Percentiles rank a stretch among this genome's conserved stretches.
Conservation (phyloP, 176 grass and related monocot genomes). For the Carex cristatella region DNA sequence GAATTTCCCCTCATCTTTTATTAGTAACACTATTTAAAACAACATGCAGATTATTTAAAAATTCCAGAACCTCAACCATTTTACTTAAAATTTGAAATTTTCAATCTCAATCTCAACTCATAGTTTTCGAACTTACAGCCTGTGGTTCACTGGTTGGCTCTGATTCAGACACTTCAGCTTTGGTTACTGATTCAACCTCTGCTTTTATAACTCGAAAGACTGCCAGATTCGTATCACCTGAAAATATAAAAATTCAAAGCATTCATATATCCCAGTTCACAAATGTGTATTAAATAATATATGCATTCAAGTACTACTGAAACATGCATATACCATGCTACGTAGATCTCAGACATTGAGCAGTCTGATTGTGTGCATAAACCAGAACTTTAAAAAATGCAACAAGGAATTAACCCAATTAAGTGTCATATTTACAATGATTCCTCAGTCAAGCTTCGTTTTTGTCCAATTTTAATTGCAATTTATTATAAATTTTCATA, state of each 20-base stretch:
- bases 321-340: not conserved
- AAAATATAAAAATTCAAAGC: not conserved
- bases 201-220: constrained; percentile 61
- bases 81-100: not conserved
- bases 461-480: not conserved
- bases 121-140: constrained; percentile 24
- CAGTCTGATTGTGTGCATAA: not conserved
- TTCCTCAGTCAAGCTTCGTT: not conserved
- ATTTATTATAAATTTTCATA: not conserved
- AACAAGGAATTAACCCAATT: not conserved
- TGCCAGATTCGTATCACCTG: constrained; percentile 59
- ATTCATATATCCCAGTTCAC: not conserved
- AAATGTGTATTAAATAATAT: not conserved
- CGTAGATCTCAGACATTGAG: not conserved
- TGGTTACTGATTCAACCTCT: constrained; percentile 8
- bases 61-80: not conserved
- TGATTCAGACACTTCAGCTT: not conserved
- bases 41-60: not conserved
- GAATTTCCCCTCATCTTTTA: not conserved
- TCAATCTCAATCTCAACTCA: not conserved
- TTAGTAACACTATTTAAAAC: not conserved
- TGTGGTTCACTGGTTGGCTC: constrained; percentile 19
- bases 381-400: not conserved
- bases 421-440: not conserved
- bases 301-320: not conserved